These are phyloP conservation scores for Cronartium quercuum DNA, from an alignment of 1,284 basidiomycete species.

Conservation along the genomic window DNA sequence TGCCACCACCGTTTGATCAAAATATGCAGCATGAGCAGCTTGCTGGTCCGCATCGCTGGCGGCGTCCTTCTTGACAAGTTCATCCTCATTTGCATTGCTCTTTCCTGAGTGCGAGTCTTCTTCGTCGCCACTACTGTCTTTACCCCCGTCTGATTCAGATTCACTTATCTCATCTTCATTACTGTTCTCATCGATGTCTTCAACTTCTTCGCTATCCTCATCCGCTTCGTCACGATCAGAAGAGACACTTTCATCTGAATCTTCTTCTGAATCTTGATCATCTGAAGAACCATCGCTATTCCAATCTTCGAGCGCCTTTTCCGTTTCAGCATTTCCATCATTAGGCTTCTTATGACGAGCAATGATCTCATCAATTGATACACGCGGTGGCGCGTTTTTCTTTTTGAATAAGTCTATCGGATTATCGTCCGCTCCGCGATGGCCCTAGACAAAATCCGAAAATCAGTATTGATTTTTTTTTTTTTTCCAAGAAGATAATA, in stretches of 20 bases:
- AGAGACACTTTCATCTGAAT: slow-evolving; percentile 39
- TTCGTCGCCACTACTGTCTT: background rate
- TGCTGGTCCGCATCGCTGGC: background rate
- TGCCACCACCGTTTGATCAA: slow-evolving; percentile 21
- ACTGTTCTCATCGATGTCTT: slow-evolving; percentile 46
- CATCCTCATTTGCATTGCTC: background rate
- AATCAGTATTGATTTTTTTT: background rate
- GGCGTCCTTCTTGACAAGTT: background rate
- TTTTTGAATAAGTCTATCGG: slow-evolving; percentile 44
- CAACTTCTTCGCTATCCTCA: slow-evolving; percentile 39
- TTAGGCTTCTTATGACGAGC: slow-evolving; percentile 55
- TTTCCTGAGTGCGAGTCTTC: background rate
- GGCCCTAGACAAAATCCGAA: background rate
- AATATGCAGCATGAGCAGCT: slow-evolving; percentile 10
- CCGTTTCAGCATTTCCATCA: slow-evolving; percentile 52
- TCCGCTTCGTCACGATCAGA: slow-evolving; percentile 46
- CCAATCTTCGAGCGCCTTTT: slow-evolving; percentile 56
- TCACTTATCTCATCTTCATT: slow-evolving; percentile 44
- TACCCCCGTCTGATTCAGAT: slow-evolving; percentile 23
- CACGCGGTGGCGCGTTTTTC: slow-evolving; percentile 57
- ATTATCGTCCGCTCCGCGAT: slow-evolving; percentile 44
- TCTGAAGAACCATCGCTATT: slow-evolving; percentile 27
- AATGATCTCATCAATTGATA: slow-evolving; percentile 89
- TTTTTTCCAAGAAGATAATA: background rate
- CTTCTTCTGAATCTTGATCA: slow-evolving; percentile 40